Base-by-base conservation (phyloP, 371 early-diverging fungal genomes). In the Mortierella sp. region DNA sequence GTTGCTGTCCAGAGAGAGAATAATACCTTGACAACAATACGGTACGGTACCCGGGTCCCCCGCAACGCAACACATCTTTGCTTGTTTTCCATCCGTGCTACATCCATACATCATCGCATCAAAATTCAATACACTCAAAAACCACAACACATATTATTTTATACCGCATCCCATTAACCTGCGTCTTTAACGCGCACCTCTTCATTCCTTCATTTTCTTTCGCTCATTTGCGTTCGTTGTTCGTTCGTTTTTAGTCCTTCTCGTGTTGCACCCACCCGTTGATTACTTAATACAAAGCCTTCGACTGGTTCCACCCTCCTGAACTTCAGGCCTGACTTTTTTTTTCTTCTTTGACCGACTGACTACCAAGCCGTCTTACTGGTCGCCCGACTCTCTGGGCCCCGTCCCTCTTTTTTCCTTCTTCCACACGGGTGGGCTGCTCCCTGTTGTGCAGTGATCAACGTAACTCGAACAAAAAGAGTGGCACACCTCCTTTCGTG, bases 401-500 rank as follows among this genome's bases (percentile, higher is more conserved):
- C n/a, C n/a, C 8, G n/a, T n/a, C n/a, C n/a, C n/a, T 47, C n/a
- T 47, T 50, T 50, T 29, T 34, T 61, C 24, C 34, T n/a, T 26
- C n/a, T 52, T 52, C 52, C 26, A 24, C 52, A 52, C 52, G 52
- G 52, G 26, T 2, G n/a, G n/a, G n/a, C n/a, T n/a, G n/a, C n/a
- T n/a, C n/a, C n/a, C n/a, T n/a, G n/a, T n/a, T n/a, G n/a, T n/a
- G n/a, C n/a, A n/a, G n/a, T n/a, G n/a, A n/a, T n/a, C n/a, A n/a
- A n/a, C n/a, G n/a, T n/a, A n/a, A 97, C 86, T 92, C 94, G 24
- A 92, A 91, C 81, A 94, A 95, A 66, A 95, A 95, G 52, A 94
- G 94, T 86, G 91, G 90, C 89, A n/a, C 37, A 16, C 29, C n/a
- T 45, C 16, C 45, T 14, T n/a, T 26, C 44, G 5, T 24, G 47